Conservation (phyloP, 768 basidiomycete genomes). For the Kwoniella botswanensis region DNA sequence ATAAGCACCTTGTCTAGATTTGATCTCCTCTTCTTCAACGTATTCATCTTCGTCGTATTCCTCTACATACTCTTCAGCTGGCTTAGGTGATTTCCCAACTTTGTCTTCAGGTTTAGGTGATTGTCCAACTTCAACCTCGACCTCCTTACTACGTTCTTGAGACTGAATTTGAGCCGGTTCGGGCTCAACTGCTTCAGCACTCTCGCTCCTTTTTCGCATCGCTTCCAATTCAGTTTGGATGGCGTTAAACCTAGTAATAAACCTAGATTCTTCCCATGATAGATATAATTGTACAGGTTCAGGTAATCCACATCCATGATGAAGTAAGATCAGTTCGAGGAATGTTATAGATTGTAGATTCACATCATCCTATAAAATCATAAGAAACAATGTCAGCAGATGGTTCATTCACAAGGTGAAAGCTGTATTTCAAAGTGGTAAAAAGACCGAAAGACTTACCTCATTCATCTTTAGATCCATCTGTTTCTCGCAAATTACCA, state of each 20-base stretch:
- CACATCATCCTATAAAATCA: conserved; percentile 39
- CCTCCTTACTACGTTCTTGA: conserved; percentile 79
- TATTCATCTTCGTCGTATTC: conserved; percentile 86
- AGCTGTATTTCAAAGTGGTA: neutral
- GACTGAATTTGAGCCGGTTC: conserved; percentile 81
- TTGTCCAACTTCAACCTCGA: conserved; percentile 68
- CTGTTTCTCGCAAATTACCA: conserved; percentile 44
- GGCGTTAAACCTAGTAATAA: conserved; percentile 32
- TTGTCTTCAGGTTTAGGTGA: neutral
- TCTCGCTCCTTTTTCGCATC: neutral
- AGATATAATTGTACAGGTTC: conserved; percentile 33
- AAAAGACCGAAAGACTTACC: conserved; percentile 30
- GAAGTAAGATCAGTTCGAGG: conserved; percentile 59
- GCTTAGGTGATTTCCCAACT: neutral
- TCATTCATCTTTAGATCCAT: conserved; percentile 49
- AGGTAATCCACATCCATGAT: conserved; percentile 34
- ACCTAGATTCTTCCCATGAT: conserved; percentile 38
- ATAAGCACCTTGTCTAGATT: conserved; percentile 63
- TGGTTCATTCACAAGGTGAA: too few species aligned
- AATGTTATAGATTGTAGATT: conserved; percentile 48
- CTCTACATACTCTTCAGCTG: conserved; percentile 63
- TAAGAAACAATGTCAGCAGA: neutral
- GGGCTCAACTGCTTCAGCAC: conserved; percentile 65
- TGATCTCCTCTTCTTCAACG: conserved; percentile 81
- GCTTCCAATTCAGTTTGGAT: conserved; percentile 36